Conservation (phyloP, 2,329 filamentous ascomycete genomes). For the Chaetomium olivaceum region DNA sequence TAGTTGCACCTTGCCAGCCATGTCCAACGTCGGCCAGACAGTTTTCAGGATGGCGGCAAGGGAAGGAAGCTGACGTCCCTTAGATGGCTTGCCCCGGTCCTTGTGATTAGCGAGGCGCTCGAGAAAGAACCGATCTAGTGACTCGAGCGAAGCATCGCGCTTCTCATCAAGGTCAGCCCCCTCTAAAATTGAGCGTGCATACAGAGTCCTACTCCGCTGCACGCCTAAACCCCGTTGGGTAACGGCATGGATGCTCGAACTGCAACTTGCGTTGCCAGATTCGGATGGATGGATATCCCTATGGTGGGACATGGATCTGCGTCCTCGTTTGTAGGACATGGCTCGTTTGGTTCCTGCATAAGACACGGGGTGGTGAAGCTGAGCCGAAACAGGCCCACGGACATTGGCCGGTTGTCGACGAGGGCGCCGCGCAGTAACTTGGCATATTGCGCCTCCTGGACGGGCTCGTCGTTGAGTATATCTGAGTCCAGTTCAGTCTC, state of each 20-base stretch:
- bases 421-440: constrained; percentile 23
- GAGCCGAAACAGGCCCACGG: constrained; percentile 22
- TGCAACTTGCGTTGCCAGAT: not conserved
- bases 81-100: constrained; percentile 20
- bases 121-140: constrained; percentile 31
- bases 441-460: constrained; percentile 21
- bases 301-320: not conserved
- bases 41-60: constrained; percentile 63
- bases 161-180: constrained; percentile 5
- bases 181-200: constrained; percentile 11
- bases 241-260: constrained; percentile 25
- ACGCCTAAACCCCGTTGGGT: constrained; percentile 24
- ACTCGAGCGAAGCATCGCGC: constrained; percentile 25
- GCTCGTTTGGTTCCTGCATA: not conserved
- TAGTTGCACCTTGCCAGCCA: constrained; percentile 54
- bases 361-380: not conserved
- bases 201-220: constrained; percentile 26
- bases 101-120: constrained; percentile 31
- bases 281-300: not conserved
- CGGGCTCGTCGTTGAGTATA: constrained; percentile 7
- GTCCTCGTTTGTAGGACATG: not conserved
- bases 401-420: constrained; percentile 17
- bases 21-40: constrained; percentile 66
- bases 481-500: constrained; percentile 16
- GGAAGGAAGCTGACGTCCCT: constrained; percentile 31